Evolutionary conservation across 306 rosid genomes (phyloP).

Genomic region (Medicago ruthenica): DNA sequence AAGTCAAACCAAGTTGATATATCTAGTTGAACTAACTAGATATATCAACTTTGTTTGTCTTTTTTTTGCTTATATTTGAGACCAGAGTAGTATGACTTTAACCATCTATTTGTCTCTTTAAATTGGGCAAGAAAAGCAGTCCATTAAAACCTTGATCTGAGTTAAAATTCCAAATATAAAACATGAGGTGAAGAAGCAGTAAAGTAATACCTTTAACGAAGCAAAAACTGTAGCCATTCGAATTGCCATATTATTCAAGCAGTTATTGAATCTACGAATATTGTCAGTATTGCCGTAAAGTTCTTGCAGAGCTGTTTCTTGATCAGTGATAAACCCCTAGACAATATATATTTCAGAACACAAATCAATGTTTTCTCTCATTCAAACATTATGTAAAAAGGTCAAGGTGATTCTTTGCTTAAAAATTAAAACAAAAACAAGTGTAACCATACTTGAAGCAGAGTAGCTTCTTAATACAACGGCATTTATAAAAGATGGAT

Average conservation of each 20-base stretch:
- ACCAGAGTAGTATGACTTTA: not conserved
- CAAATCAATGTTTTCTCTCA: conserved; percentile 31
- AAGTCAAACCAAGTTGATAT: too few relatives aligned
- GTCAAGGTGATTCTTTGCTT: conserved; percentile 33
- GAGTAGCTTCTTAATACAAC: conserved; percentile 6
- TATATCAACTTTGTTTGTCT: too few relatives aligned
- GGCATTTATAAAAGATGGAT: not conserved
- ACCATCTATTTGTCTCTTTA: conserved; percentile 1
- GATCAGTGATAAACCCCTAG: conserved; percentile 90
- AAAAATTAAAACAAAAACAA: conserved; percentile 30
- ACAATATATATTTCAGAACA: conserved; percentile 38
- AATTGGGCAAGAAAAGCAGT: conserved; percentile 2
- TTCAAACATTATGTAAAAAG: conserved; percentile 17
- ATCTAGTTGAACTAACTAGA: too few relatives aligned
- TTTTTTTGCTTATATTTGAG: not conserved
- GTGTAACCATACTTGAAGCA: not conserved
- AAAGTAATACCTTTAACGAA: conserved; percentile 71
- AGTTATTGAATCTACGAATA: conserved; percentile 61
- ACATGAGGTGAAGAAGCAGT: conserved; percentile 2
- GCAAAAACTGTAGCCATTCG: conserved; percentile 96
- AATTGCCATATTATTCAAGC: conserved; percentile 78
- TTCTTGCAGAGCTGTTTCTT: conserved; percentile 75
- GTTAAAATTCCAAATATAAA: conserved; percentile 8
- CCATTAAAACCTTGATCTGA: conserved; percentile 17
- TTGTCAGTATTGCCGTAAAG: conserved; percentile 69